A percentile compares a stretch with the other conserved stretches of the same genome.
These are phyloP conservation scores for Pseudozyma sp. DNA, from an alignment of 1,284 basidiomycete species.

Conservation along the genomic window DNA sequence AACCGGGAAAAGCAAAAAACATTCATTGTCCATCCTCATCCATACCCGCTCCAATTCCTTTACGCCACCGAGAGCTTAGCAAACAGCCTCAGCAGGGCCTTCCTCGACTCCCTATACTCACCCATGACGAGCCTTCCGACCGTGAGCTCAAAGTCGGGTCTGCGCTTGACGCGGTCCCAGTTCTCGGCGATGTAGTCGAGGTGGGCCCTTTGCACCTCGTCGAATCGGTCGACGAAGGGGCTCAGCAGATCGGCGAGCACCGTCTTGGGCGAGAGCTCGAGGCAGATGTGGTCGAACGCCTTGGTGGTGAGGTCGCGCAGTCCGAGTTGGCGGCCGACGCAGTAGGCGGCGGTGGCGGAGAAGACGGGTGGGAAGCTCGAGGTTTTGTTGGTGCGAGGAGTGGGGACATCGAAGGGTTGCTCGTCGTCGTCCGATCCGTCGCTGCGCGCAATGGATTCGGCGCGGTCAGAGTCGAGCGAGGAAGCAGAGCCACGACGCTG, in stretches of 20 bases:
- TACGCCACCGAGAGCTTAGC: slow-evolving; percentile 44
- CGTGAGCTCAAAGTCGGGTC: slow-evolving; percentile 55
- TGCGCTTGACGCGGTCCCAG: slow-evolving; percentile 56
- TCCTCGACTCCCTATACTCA: slow-evolving; percentile 49
- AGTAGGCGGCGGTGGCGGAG: slow-evolving; percentile 55
- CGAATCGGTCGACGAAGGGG: slow-evolving; percentile 58
- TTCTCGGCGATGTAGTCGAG: slow-evolving; percentile 52
- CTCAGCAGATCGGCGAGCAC: slow-evolving; percentile 53
- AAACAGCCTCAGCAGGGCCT: slow-evolving; percentile 55
- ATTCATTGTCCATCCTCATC: no score
- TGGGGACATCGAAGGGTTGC: background rate
- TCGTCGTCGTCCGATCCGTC: slow-evolving; percentile 15
- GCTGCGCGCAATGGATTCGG: slow-evolving; percentile 21
- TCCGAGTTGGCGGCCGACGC: slow-evolving; percentile 54
- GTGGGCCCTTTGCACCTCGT: slow-evolving; percentile 55
- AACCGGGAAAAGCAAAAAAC: no score
- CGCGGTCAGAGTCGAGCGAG: slow-evolving; percentile 20
- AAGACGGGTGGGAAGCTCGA: slow-evolving; percentile 48
- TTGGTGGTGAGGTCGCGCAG: slow-evolving; percentile 47
- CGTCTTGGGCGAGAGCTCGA: slow-evolving; percentile 45
- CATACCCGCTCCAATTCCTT: background rate
- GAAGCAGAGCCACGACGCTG: slow-evolving; percentile 24
- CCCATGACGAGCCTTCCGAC: slow-evolving; percentile 48
- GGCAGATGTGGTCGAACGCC: slow-evolving; percentile 53
- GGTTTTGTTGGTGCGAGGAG: slow-evolving; percentile 25